These are phyloP conservation scores for Fusarium humuli DNA, from an alignment of 2,329 filamentous ascomycete species.

Conservation along the genomic window DNA sequence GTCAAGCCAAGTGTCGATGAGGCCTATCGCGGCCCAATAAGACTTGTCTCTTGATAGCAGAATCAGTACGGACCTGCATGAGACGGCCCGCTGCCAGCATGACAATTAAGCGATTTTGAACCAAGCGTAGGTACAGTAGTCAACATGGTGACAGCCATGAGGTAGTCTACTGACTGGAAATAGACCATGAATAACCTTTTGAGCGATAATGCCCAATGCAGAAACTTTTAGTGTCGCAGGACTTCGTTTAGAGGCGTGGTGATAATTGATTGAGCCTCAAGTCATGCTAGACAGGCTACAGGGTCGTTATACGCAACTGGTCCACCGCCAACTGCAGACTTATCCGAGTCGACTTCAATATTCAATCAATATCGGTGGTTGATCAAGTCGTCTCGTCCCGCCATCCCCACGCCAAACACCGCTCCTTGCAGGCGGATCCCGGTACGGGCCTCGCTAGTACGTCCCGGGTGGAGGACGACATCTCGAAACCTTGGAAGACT, in stretches of 20 bases:
- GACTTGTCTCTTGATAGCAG: slow-evolving; percentile 20
- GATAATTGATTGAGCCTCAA: slow-evolving; percentile 1
- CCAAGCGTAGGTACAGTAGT: slow-evolving; percentile 19
- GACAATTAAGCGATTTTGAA: slow-evolving; percentile 21
- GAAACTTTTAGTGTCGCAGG: not conserved
- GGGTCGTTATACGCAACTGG: slow-evolving; percentile 7
- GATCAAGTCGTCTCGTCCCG: slow-evolving; percentile 24
- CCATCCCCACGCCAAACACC: slow-evolving; percentile 37
- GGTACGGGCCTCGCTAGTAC: slow-evolving; percentile 35
- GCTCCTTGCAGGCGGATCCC: slow-evolving; percentile 35
- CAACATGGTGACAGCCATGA: slow-evolving; percentile 3
- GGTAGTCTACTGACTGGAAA: not conserved
- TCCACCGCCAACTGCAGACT: slow-evolving; percentile 29
- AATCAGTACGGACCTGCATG: slow-evolving; percentile 40
- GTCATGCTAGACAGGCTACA: not conserved
- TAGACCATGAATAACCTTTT: not conserved
- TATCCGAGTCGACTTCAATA: slow-evolving; percentile 5
- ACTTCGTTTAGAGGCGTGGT: not conserved
- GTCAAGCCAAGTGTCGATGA: slow-evolving; percentile 28
- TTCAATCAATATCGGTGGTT: slow-evolving; percentile 9
- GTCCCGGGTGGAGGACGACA: slow-evolving; percentile 26
- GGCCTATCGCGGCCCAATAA: slow-evolving; percentile 48
- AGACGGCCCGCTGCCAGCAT: slow-evolving; percentile 41
- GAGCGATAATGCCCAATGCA: not conserved
- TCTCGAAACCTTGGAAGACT: slow-evolving; percentile 39